Conservation (phyloP, 208 protist species). For the Tritrichomonas musculus region DNA sequence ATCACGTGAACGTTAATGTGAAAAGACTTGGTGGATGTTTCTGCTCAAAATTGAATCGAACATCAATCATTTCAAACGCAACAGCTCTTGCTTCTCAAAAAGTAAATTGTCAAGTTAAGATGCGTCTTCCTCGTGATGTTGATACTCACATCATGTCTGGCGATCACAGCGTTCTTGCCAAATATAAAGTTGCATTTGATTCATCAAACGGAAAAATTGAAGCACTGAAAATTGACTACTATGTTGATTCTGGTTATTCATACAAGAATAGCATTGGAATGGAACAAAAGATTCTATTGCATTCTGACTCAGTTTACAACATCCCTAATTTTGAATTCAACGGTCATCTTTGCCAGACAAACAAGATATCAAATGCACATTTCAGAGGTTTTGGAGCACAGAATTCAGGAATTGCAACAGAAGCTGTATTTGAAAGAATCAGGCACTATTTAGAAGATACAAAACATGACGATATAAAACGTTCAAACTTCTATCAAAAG, state of each 20-base stretch:
- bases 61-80: constrained; percentile 50
- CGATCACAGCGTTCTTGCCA: constrained; percentile 57
- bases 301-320: constrained; percentile 67
- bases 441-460: constrained; percentile 40
- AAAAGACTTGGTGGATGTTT: constrained; percentile 73
- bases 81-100: constrained; percentile 60
- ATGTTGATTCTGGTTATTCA: constrained; percentile 61
- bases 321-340: constrained; percentile 56
- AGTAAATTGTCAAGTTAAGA: constrained; percentile 52
- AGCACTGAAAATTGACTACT: constrained; percentile 51
- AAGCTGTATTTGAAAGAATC: constrained; percentile 60
- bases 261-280: constrained; percentile 57
- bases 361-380: constrained; percentile 67
- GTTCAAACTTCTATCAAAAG: constrained; percentile 36
- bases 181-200: constrained; percentile 61
- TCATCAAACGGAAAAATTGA: constrained; percentile 49
- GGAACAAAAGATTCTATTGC: constrained; percentile 57
- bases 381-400: constrained; percentile 72
- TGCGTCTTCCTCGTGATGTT: constrained; percentile 56
- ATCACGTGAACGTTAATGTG: constrained; percentile 46
- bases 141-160: constrained; percentile 65
- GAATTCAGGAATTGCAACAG: constrained; percentile 58
- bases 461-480: constrained; percentile 19
- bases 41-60: constrained; percentile 72
- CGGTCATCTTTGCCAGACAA: constrained; percentile 58